Base-by-base conservation (phyloP, 2,329 filamentous ascomycete genomes). In the Thelonectria blattea region DNA sequence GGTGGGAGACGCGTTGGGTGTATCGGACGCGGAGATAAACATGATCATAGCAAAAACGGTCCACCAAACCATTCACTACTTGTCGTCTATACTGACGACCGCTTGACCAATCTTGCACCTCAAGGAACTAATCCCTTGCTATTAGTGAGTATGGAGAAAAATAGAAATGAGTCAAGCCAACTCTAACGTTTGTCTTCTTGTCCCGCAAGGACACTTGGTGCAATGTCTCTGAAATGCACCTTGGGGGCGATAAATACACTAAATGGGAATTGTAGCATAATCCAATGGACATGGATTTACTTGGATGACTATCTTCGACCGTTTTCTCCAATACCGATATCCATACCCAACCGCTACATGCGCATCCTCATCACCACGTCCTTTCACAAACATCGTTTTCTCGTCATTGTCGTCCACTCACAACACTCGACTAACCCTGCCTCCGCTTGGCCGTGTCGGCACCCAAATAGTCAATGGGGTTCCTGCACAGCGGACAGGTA, bases 401-500 rank as follows among this genome's bases (percentile, higher is more conserved):
- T 48, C 43, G 45, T 41, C 22, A 10, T 6, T 48, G 37, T 27
- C 45, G 14, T 47, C n/a, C 20, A n/a, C 43, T 22, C 15, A 5
- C n/a, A 12, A 47, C 45, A 30, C 14, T 30, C 11, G 3, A 8
- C 60, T 45, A 68, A 11, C 61, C 67, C 52, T 76, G 74, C 12
- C 76, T 70, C 59, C 76, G 75, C 72, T 74, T 77, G 10, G 67
- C 67, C 46, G 76, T 78, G 58, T 80, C 78, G 7, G 78, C 71
- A 0, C 79, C 79, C 17, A 79, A 58, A 50, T 87, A 88, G 55
- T 87, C 85, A 74, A 97, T 97, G 20, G 91, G 89, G 74, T 96
- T 97, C 69, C 95, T 85, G 78, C 95, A 99, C 65, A 99, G 80
- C 49, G 95, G 95, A 76, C 95, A 99, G 50, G 90, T 94, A 71